phyloP scores from a whole-genome alignment of 2,329 filamentous ascomycete genomes.

The Bisporella sp. region DNA sequence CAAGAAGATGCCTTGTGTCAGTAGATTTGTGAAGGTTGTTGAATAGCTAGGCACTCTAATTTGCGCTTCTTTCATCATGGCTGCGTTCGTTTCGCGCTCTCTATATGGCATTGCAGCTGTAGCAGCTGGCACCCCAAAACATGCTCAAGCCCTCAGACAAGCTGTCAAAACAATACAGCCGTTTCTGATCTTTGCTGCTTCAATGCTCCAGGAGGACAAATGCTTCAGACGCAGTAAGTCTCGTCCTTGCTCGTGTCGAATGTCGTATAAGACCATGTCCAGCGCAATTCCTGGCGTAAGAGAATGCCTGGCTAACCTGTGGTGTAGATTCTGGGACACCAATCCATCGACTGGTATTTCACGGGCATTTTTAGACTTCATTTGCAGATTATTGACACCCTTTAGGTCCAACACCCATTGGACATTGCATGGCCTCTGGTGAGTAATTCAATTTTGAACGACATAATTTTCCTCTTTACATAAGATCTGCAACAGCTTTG shows the following conservation, averaged over 20 bases:
- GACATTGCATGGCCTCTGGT: slow-evolving; percentile 60
- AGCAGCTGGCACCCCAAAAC: slow-evolving; percentile 16
- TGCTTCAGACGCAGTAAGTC: slow-evolving; percentile 57
- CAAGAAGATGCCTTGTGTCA: no score
- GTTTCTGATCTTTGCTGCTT: slow-evolving; percentile 65
- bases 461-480: no score
- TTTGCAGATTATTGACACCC: no score
- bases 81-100: background rate
- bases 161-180: slow-evolving; percentile 53
- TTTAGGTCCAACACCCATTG: slow-evolving; percentile 52
- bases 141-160: slow-evolving; percentile 18
- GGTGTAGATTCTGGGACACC: slow-evolving; percentile 59
- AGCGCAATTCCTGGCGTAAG: no score
- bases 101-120: slow-evolving; percentile 10
- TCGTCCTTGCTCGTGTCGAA: no score
- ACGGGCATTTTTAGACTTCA: no score
- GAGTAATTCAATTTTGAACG: no score
- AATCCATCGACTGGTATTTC: slow-evolving; percentile 41
- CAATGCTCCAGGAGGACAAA: slow-evolving; percentile 62
- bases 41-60: background rate
- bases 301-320: no score
- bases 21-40: no score
- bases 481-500: no score
- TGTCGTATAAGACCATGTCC: no score
- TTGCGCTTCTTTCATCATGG: background rate